Conservation (phyloP, 805 yeast genomes). For the Brettanomyces nanus region DNA sequence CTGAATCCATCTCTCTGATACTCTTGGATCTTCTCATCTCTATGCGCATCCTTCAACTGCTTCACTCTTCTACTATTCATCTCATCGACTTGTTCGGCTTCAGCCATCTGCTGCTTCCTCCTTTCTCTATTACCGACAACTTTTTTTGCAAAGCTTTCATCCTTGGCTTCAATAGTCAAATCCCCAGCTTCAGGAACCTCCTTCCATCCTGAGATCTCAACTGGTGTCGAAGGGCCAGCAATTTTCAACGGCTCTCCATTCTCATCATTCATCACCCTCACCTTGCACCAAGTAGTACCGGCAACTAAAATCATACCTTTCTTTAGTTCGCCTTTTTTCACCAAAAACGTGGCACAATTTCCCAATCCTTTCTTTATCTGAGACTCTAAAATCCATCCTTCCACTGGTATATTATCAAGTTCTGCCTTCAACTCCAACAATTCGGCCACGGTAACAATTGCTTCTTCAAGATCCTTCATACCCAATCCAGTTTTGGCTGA, state of each 20-base stretch:
- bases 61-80: constrained; percentile 62
- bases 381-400: constrained; percentile 89
- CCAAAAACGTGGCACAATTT: constrained; percentile 74
- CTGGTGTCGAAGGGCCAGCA: constrained; percentile 87
- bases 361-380: constrained; percentile 78
- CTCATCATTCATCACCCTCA: constrained; percentile 71
- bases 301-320: constrained; percentile 73
- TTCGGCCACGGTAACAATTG: constrained; percentile 78
- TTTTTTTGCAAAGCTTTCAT: constrained; percentile 66
- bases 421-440: constrained; percentile 69
- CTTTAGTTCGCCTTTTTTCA: constrained; percentile 69
- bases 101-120: constrained; percentile 43
- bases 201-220: constrained; percentile 91
- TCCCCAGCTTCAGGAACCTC: constrained; percentile 90
- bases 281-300: constrained; percentile 81
- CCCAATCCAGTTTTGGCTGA: constrained; percentile 87
- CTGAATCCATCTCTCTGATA: constrained; percentile 55
- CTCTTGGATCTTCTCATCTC: constrained; percentile 47
- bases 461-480: constrained; percentile 85
- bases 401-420: constrained; percentile 41
- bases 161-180: constrained; percentile 64
- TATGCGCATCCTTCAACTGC: constrained; percentile 42
- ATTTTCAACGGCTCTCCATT: constrained; percentile 48
- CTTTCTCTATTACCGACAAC: constrained; percentile 59
- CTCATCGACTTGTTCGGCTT: constrained; percentile 55